Evolutionary conservation across 306 rosid genomes (phyloP).

Genomic region (Cucurbita pepo): DNA sequence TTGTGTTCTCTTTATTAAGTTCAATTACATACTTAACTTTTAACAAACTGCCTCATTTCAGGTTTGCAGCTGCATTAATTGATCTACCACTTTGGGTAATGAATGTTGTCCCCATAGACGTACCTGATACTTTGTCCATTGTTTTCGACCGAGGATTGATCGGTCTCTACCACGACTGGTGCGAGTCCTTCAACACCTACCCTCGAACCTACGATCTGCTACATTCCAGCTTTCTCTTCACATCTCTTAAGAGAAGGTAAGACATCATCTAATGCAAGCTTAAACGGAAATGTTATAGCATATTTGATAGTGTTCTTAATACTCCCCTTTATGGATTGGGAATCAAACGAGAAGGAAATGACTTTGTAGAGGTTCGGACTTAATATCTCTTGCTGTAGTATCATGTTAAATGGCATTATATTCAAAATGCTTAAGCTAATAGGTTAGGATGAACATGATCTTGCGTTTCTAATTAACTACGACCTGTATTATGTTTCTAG

Average conservation of each 20-base stretch:
- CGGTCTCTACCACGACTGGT: slow-evolving; percentile 94
- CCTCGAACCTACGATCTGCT: slow-evolving; percentile 83
- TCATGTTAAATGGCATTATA: not conserved
- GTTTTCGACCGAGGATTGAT: slow-evolving; percentile 71
- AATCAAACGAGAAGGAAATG: not conserved
- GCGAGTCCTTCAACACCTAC: slow-evolving; percentile 76
- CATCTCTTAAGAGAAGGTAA: slow-evolving; percentile 49
- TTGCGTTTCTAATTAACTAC: too few relatives aligned
- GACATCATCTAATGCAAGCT: not conserved
- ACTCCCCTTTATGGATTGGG: not conserved
- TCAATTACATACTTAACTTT: not conserved
- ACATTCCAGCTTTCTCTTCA: slow-evolving; percentile 64
- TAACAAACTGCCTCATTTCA: slow-evolving; percentile 9
- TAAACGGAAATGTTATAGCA: not conserved
- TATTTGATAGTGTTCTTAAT: not conserved
- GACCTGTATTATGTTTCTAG: too few relatives aligned
- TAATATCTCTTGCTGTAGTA: not conserved
- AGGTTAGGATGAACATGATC: not conserved
- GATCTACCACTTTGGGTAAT: slow-evolving; percentile 79
- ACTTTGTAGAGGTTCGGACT: not conserved
- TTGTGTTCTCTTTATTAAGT: too few relatives aligned
- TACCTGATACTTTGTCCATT: slow-evolving; percentile 50
- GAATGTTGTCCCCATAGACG: slow-evolving; percentile 68
- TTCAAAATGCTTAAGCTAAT: not conserved
- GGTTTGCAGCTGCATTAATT: slow-evolving; percentile 79